Conservation (phyloP, 2,329 filamentous ascomycete genomes). For the Cyphellophora europaea region DNA sequence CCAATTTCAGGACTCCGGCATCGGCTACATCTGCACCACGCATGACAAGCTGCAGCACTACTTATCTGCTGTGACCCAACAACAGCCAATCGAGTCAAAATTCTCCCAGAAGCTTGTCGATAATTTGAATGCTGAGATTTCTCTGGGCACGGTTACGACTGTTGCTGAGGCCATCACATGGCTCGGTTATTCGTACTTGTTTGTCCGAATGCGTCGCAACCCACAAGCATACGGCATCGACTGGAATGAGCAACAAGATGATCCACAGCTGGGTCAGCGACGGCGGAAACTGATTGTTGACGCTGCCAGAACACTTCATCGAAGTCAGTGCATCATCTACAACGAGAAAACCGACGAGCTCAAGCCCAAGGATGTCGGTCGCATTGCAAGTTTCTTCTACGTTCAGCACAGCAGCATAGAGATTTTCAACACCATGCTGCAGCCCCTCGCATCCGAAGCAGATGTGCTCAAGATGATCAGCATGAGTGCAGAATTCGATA, state of each 20-base stretch:
- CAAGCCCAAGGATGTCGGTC: constrained; percentile 85
- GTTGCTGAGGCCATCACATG: constrained; percentile 89
- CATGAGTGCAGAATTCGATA: constrained; percentile 96
- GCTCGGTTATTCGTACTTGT: constrained; percentile 96
- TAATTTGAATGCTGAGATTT: constrained; percentile 91
- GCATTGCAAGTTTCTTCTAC: constrained; percentile 96
- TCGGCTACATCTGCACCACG: constrained; percentile 95
- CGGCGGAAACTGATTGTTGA: constrained; percentile 79
- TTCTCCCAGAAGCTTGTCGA: constrained; percentile 92
- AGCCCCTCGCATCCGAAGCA: constrained; percentile 71
- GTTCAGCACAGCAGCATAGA: constrained; percentile 88
- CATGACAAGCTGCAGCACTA: constrained; percentile 92
- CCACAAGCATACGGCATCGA: constrained; percentile 91
- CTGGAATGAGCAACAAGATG: constrained; percentile 80
- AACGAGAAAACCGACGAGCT: constrained; percentile 91
- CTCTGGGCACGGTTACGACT: constrained; percentile 88
- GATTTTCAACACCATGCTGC: constrained; percentile 95
- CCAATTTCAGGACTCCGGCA: constrained; percentile 94
- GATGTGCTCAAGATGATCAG: constrained; percentile 95
- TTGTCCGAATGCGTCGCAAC: constrained; percentile 90
- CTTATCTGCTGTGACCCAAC: constrained; percentile 82
- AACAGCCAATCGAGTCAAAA: constrained; percentile 93
- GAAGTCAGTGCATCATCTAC: constrained; percentile 98
- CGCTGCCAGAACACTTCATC: constrained; percentile 75
- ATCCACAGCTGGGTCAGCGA: constrained; percentile 77